phyloP scores from a whole-genome alignment of 768 basidiomycete genomes.

The Suillus americanus region DNA sequence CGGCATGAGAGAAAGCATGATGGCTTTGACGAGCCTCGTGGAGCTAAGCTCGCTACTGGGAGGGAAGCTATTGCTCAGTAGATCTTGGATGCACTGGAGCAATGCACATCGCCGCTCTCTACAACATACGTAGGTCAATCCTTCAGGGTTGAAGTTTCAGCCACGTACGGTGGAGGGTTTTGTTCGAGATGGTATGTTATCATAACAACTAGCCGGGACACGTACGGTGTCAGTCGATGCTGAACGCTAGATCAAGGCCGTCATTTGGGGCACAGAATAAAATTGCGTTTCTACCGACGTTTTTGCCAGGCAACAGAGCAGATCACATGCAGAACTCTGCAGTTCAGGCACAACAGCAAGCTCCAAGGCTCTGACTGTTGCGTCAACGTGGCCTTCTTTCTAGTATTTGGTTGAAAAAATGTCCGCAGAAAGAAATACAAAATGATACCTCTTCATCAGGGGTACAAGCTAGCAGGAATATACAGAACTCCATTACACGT shows the following conservation, averaged over 20 bases:
- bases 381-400: conserved; percentile 47
- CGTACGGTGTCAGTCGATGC: conserved; percentile 55
- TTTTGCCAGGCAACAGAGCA: conserved; percentile 48
- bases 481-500: conserved; percentile 49
- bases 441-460: conserved; percentile 47
- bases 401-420: not conserved
- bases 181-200: conserved; percentile 66
- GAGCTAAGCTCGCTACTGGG: conserved; percentile 48
- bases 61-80: conserved; percentile 45
- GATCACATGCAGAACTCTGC: conserved; percentile 41
- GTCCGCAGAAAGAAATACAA: conserved; percentile 9
- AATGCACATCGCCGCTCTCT: conserved; percentile 42
- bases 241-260: conserved; percentile 41
- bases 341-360: conserved; percentile 39
- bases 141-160: not conserved
- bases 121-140: conserved; percentile 9
- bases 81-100: conserved; percentile 42
- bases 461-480: conserved; percentile 49
- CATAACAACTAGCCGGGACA: conserved; percentile 49
- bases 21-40: conserved; percentile 54
- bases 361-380: conserved; percentile 54
- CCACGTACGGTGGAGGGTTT: conserved; percentile 44
- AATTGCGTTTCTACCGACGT: conserved; percentile 37
- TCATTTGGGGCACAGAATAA: not conserved
- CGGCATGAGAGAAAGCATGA: conserved; percentile 48